A percentile compares a stretch with the other conserved stretches of the same genome.
Evolutionary conservation across 2,329 filamentous ascomycete genomes (phyloP).

Genomic region (Scytalidium lignicola): DNA sequence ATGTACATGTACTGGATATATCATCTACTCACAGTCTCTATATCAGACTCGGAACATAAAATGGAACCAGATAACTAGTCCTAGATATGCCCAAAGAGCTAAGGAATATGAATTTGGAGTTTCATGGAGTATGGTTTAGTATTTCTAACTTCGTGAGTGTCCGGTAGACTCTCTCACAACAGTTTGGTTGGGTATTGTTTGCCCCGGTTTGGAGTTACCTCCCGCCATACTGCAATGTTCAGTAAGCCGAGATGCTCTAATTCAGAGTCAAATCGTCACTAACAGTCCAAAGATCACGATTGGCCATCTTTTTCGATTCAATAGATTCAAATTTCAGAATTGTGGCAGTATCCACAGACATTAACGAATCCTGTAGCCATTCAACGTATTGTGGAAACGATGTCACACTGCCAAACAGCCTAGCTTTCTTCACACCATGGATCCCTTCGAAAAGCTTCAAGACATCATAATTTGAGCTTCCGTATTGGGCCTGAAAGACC

Average conservation of each 20-base stretch:
- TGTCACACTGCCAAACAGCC: constrained; percentile 28
- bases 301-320: constrained; percentile 1
- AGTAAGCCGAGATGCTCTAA: neutral
- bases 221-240: constrained; percentile 15
- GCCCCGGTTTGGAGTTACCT: constrained; percentile 8
- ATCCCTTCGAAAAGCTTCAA: constrained; percentile 40
- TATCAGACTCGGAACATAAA: too few relatives aligned
- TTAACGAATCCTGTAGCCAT: constrained; percentile 23
- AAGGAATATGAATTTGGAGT: too few relatives aligned
- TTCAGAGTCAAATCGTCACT: constrained; percentile 9
- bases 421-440: constrained; percentile 37
- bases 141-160: too few relatives aligned
- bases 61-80: too few relatives aligned
- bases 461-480: constrained; percentile 35
- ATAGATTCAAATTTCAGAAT: constrained; percentile 10
- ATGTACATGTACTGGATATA: too few relatives aligned
- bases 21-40: too few relatives aligned
- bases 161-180: too few relatives aligned
- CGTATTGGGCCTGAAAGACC: constrained; percentile 41
- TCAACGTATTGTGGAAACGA: constrained; percentile 21
- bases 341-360: constrained; percentile 7
- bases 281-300: constrained; percentile 17
- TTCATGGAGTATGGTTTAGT: too few relatives aligned
- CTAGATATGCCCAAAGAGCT: too few relatives aligned
- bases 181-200: too few relatives aligned